Evolutionary conservation across 495 filamentous ascomycete species (phyloP), one percentile per base, ranked within the genome.

Genomic region (Coniosporium apollinis): DNA sequence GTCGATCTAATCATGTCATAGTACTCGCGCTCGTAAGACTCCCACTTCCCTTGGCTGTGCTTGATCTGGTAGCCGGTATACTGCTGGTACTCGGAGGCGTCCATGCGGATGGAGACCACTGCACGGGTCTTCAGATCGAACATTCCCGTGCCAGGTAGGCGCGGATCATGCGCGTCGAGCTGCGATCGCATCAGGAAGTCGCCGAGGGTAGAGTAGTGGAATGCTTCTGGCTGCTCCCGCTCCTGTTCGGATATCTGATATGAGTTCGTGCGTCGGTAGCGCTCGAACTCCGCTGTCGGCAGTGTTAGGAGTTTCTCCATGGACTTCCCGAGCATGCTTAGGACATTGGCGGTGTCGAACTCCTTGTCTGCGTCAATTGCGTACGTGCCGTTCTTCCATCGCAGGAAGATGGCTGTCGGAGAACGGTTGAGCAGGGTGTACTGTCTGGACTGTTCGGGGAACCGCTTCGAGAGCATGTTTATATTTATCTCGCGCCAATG

Each of bases 301-400:
- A 87, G 50, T 0, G 86, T 94, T n/a, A 99, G 69, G 11, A 94
- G 61, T 54, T 94, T 94, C 54, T 99, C 89, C 76, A 99, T 82
- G 0, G 85, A 92, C 39, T 85, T 83, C 5, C 89, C 89, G 5
- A 99, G 68, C 61, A 85, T 80, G 52, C 74, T 84, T 19, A 96
- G 64, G 25, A 99, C 70, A 39, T 82, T 96, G 17, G 79, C 77
- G 5, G 57, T 66, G 42, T 94, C 89, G 47, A 70, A 92, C 52
- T 94, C 72, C 59, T 96, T 99, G 56, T 96, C 89, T 0, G 85
- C 81, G 57, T 99, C 89, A 42, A 99, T 92, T n/a, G 91, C 87
- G 52, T 96, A 94, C 1, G 67, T 64, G 3, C 82, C 85, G 52
- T 87, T 67, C 46, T 79, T 85, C 56, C 74, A 85, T 28, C 81